phyloP scores from a whole-genome alignment of 352 stramenopile species.

The Pythium aquatile region DNA sequence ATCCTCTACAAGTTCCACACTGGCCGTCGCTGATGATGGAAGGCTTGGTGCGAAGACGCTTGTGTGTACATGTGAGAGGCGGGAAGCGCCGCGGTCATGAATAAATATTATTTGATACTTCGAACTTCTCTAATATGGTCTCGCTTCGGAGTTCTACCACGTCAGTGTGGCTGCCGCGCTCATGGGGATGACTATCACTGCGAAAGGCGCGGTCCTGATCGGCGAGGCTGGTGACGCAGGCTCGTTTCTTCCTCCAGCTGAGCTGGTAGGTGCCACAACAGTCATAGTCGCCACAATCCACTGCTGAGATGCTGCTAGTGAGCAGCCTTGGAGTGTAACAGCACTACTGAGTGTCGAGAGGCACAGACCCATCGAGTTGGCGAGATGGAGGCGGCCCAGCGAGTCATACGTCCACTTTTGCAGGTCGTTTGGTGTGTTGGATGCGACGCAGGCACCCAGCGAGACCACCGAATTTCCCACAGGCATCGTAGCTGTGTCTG shows the following conservation, averaged over 20 bases:
- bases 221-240: background rate
- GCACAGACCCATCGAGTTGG: background rate
- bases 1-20: slow-evolving; percentile 63
- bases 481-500: background rate
- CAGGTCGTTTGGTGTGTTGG: too few relatives aligned
- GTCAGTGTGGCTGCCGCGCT: background rate
- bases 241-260: background rate
- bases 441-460: background rate
- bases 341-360: background rate
- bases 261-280: background rate
- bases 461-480: background rate
- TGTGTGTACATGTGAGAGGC: too few relatives aligned
- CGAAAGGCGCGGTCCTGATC: background rate
- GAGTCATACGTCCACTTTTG: slow-evolving; percentile 20
- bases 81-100: background rate
- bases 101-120: background rate
- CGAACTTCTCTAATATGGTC: too few relatives aligned
- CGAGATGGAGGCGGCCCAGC: slow-evolving; percentile 12
- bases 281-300: slow-evolving; percentile 16
- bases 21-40: slow-evolving; percentile 29
- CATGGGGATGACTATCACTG: background rate
- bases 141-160: background rate
- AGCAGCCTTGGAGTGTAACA: slow-evolving; percentile 1
- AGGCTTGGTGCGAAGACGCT: background rate
- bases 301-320: slow-evolving; percentile 1